A percentile compares a stretch with the other conserved stretches of the same genome.
Conservation (phyloP, 768 basidiomycete species). For the Candolleomyces aberdarensis region DNA sequence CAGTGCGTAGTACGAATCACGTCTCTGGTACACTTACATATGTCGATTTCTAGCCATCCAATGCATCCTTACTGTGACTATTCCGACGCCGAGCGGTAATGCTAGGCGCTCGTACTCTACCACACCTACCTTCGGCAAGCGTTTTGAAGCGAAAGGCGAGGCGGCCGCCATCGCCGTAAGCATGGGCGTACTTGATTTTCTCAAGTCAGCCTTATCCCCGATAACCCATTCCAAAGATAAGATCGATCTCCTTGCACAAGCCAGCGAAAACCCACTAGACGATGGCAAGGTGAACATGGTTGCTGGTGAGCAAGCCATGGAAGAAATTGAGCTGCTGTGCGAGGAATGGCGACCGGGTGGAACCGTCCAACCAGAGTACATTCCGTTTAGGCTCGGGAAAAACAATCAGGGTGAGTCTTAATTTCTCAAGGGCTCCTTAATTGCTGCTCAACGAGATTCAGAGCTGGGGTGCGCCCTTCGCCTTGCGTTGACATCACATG, state of each 20-base stretch:
- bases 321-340: constrained; percentile 52
- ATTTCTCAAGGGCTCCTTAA: background rate
- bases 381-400: constrained; percentile 45
- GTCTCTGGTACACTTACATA: background rate
- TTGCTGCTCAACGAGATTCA: constrained; percentile 15
- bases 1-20: constrained; percentile 16
- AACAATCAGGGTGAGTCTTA: constrained; percentile 38
- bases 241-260: constrained; percentile 26
- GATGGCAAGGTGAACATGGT: constrained; percentile 13
- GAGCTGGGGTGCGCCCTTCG: constrained; percentile 56
- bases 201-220: background rate
- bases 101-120: constrained; percentile 51
- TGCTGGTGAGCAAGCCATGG: constrained; percentile 22
- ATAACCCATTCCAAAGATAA: constrained; percentile 16
- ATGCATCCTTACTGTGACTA: constrained; percentile 58
- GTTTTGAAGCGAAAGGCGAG: constrained; percentile 51
- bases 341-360: constrained; percentile 45
- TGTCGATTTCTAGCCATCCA: constrained; percentile 42
- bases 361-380: constrained; percentile 51
- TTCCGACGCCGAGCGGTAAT: constrained; percentile 43
- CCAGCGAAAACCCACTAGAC: constrained; percentile 20
- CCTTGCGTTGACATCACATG: constrained; percentile 49
- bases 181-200: constrained; percentile 58
- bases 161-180: constrained; percentile 54
- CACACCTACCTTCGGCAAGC: constrained; percentile 37